Evolutionary conservation across 2,329 filamentous ascomycete genomes (phyloP).

Genomic region (Aureobasidium vineae): DNA sequence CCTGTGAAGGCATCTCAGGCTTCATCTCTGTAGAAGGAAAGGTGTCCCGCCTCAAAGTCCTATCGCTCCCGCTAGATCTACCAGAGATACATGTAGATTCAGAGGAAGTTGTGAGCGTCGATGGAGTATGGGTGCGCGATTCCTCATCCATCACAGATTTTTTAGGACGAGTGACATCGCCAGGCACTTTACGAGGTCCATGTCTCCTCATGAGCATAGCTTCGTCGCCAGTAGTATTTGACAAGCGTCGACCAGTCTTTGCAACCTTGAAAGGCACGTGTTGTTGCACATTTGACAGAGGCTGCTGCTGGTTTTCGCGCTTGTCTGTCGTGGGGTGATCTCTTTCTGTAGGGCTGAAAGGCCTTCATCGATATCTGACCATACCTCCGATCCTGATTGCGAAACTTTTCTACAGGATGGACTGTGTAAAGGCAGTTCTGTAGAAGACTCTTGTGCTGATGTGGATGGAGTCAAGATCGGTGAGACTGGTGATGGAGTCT

Average conservation of each 20-base stretch:
- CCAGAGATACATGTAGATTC: constrained; percentile 41
- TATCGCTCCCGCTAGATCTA: constrained; percentile 47
- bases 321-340: background rate
- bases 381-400: constrained; percentile 8
- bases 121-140: background rate
- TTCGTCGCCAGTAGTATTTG: background rate
- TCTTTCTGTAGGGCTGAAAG: constrained; percentile 19
- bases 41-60: constrained; percentile 47
- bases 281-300: constrained; percentile 8
- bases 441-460: background rate
- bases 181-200: constrained; percentile 20
- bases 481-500: constrained; percentile 1
- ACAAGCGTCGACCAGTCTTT: constrained; percentile 3
- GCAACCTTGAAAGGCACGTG: constrained; percentile 1
- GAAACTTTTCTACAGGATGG: background rate
- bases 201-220: constrained; percentile 7
- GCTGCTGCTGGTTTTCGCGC: background rate
- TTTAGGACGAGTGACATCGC: background rate
- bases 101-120: background rate
- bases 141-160: background rate
- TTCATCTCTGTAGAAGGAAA: constrained; percentile 34
- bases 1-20: constrained; percentile 32
- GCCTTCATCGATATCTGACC: constrained; percentile 21
- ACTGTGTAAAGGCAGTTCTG: background rate
- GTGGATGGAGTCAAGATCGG: background rate